Evolutionary conservation across 2,329 filamentous ascomycete species (phyloP), one percentile per base, ranked within the genome.

Genomic region (Fusarium oxysporum): DNA sequence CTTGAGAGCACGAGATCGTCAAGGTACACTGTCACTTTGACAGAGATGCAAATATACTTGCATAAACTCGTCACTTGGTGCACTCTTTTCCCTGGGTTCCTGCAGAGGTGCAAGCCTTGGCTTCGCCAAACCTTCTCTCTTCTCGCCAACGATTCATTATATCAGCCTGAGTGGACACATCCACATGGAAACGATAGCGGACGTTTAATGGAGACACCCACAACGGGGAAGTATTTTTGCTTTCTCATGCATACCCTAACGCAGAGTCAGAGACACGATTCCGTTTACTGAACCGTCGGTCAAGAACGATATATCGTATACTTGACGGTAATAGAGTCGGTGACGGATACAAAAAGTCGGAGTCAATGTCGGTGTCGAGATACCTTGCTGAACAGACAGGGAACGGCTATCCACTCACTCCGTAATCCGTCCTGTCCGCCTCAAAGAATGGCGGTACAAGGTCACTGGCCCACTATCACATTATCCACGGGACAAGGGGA

Each of bases 311-410:
- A 67, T 60, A 59, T 60, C 65, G 70, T 60, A 54, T 65, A 50
- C 58, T 65, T 68, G 66, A 70, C 64, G 62, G 65, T 74, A 43
- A 75, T 65, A 58, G 68, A 75, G 73, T 75, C 75, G 75, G 75
- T 77, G 73, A 70, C 74, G 55, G 64, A 32, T 40, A 69, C 61
- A 59, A 73, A 67, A 72, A 63, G 72, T 77, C 72, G 74, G 72
- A 68, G 63, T 72, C 74, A 73, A 72, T 66, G 74, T 76, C 74
- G 74, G 75, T 77, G 75, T 77, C 75, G 64, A 73, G 63, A 66
- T 62, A 57, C 59, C 62, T 70, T 68, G 70, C 55, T 63, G 44
- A 61, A 65, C 14, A 50, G 43, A 71, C 72, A 75, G 69, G 68
- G 65, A 62, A 72, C 58, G 33, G 37, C 65, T 73, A 68, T 76